phyloP scores from a whole-genome alignment of 495 filamentous ascomycete genomes.

The Podospora didyma region DNA sequence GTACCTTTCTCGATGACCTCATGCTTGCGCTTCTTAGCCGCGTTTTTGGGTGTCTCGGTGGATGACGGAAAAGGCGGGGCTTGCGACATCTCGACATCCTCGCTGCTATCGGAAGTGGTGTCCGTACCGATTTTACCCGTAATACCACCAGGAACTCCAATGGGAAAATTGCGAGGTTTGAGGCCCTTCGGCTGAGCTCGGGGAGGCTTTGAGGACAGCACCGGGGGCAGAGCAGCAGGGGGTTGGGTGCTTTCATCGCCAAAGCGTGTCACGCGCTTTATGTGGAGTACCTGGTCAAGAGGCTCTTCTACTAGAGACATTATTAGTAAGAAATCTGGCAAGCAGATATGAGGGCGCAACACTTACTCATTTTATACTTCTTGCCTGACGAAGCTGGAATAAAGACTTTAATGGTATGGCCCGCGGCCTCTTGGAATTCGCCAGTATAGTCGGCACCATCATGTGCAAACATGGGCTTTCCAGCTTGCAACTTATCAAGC shows the following conservation, averaged over 20 bases:
- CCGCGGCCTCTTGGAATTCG: slow-evolving; percentile 30
- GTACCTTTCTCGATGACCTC: slow-evolving; percentile 35
- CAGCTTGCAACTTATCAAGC: slow-evolving; percentile 30
- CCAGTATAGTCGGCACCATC: slow-evolving; percentile 38
- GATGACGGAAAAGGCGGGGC: slow-evolving; percentile 9
- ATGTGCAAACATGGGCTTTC: slow-evolving; percentile 34
- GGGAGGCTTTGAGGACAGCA: slow-evolving; percentile 24
- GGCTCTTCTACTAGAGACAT: slow-evolving; percentile 27
- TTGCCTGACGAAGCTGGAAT: slow-evolving; percentile 37
- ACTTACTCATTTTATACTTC: slow-evolving; percentile 40
- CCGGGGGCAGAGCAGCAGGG: slow-evolving; percentile 17
- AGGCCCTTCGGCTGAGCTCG: slow-evolving; percentile 45
- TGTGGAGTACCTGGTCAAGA: slow-evolving; percentile 39
- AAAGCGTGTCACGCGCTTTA: slow-evolving; percentile 41
- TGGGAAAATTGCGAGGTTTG: slow-evolving; percentile 38
- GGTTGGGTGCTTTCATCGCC: slow-evolving; percentile 17
- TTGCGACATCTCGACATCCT: slow-evolving; percentile 30
- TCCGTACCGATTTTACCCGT: slow-evolving; percentile 15
- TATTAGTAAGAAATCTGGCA: slow-evolving; percentile 3
- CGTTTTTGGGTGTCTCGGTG: slow-evolving; percentile 18
- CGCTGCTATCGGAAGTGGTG: slow-evolving; percentile 22
- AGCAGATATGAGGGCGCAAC: no score
- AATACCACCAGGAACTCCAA: slow-evolving; percentile 31
- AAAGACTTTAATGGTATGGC: slow-evolving; percentile 39
- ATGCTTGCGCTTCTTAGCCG: slow-evolving; percentile 43